Conservation (phyloP, 257 asterid species). For the Solanum medicagineum region DNA sequence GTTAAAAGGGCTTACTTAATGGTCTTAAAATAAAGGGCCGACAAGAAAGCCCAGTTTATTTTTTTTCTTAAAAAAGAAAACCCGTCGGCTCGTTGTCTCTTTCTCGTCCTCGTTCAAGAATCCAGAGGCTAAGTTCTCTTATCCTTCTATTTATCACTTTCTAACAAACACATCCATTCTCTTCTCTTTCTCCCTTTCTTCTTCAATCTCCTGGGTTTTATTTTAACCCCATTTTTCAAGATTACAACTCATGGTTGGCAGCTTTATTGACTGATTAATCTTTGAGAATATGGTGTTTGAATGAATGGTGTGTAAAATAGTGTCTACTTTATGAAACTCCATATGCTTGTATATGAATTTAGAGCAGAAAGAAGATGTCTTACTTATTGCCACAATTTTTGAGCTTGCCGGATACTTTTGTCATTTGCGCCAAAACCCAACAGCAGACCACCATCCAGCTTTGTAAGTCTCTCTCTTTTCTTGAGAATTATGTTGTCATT, state of each 20-base stretch:
- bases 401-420: conserved; percentile 78
- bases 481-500: neutral
- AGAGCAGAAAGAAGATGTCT: conserved; percentile 49
- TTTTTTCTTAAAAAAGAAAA: neutral
- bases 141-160: conserved; percentile 47
- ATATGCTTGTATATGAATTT: conserved; percentile 2
- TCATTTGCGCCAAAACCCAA: conserved; percentile 47
- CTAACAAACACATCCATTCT: conserved; percentile 2
- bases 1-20: neutral
- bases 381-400: conserved; percentile 90
- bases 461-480: conserved; percentile 19
- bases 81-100: conserved; percentile 11
- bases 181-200: neutral
- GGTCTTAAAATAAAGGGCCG: neutral
- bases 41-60: conserved; percentile 8
- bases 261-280: conserved; percentile 7
- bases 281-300: neutral
- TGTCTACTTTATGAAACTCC: conserved; percentile 1
- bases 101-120: conserved; percentile 31
- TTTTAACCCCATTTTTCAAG: neutral
- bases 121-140: conserved; percentile 21
- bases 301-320: neutral
- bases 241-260: neutral
- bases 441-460: conserved; percentile 25
- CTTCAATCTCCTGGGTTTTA: neutral